Evolutionary conservation across 768 basidiomycete species (phyloP).

Genomic region (Lactarius sp.): DNA sequence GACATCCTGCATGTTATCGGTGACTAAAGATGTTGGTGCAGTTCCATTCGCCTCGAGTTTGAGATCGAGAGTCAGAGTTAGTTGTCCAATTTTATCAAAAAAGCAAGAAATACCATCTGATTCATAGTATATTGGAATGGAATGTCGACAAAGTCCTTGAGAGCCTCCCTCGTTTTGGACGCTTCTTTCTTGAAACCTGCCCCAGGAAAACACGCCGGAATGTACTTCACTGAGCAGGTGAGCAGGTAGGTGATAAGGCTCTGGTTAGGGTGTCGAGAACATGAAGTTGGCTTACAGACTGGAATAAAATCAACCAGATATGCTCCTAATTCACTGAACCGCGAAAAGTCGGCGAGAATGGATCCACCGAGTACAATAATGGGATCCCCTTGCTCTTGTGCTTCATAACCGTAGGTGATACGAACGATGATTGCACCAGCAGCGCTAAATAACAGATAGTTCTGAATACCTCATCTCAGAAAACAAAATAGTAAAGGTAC

Average conservation of each 20-base stretch:
- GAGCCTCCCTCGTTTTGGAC: not conserved
- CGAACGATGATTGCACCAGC: constrained; percentile 25
- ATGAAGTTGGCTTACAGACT: not conserved
- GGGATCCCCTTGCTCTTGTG: not conserved
- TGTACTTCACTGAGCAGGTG: not conserved
- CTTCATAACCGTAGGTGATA: constrained; percentile 28
- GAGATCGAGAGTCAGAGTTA: not conserved
- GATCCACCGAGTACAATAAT: not conserved
- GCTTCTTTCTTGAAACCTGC: constrained; percentile 1
- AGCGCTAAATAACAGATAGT: not conserved
- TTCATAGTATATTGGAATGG: constrained; percentile 11
- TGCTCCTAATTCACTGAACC: not conserved
- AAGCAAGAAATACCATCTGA: not conserved
- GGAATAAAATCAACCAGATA: constrained; percentile 4
- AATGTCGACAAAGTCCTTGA: not conserved
- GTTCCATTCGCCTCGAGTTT: constrained; percentile 1
- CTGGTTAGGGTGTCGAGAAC: not conserved
- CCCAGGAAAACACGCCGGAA: constrained; percentile 9
- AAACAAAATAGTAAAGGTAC: not conserved
- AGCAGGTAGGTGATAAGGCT: not conserved
- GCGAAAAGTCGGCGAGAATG: not conserved
- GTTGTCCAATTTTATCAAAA: not conserved
- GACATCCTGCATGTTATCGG: constrained; percentile 8
- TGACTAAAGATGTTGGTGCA: constrained; percentile 5
- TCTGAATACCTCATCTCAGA: not conserved